These are phyloP conservation scores for Candida broadrunensis DNA, from an alignment of 805 yeast species.

Conservation along the genomic window DNA sequence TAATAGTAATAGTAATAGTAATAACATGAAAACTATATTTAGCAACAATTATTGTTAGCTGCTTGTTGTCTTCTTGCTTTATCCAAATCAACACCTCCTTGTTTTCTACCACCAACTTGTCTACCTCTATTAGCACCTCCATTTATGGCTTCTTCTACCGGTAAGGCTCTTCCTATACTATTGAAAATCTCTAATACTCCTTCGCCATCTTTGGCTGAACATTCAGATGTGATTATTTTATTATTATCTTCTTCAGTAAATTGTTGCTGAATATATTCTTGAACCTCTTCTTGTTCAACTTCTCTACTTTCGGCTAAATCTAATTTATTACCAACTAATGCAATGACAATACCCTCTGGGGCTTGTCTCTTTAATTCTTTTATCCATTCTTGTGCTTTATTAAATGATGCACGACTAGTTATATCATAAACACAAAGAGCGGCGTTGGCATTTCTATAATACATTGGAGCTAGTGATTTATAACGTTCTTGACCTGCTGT, in stretches of 20 bases:
- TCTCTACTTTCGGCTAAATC: constrained; percentile 56
- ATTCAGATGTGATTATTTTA: constrained; percentile 30
- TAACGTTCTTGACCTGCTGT: constrained; percentile 81
- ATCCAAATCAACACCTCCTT: constrained; percentile 36
- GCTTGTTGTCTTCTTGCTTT: constrained; percentile 23
- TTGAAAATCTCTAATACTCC: constrained; percentile 41
- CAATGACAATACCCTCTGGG: constrained; percentile 67
- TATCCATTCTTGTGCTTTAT: constrained; percentile 73
- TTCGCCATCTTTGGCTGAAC: constrained; percentile 45
- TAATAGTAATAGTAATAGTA: too few species aligned
- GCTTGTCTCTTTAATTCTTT: constrained; percentile 83
- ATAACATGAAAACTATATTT: too few species aligned
- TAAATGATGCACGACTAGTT: constrained; percentile 63
- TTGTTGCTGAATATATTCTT: constrained; percentile 38
- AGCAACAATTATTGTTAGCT: constrained; percentile 24
- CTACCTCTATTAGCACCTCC: constrained; percentile 21
- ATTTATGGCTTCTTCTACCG: constrained; percentile 35
- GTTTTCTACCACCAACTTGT: constrained; percentile 20
- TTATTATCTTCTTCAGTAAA: constrained; percentile 43
- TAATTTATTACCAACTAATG: constrained; percentile 75
- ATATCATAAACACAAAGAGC: constrained; percentile 79
- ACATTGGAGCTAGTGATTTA: constrained; percentile 11
- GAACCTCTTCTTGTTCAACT: constrained; percentile 41
- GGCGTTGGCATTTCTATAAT: constrained; percentile 41
- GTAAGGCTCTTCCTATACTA: constrained; percentile 39